A percentile compares a stretch with the other conserved stretches of the same genome.
phyloP scores from a whole-genome alignment of 2,329 filamentous ascomycete genomes.

The Cladosporium sp. region DNA sequence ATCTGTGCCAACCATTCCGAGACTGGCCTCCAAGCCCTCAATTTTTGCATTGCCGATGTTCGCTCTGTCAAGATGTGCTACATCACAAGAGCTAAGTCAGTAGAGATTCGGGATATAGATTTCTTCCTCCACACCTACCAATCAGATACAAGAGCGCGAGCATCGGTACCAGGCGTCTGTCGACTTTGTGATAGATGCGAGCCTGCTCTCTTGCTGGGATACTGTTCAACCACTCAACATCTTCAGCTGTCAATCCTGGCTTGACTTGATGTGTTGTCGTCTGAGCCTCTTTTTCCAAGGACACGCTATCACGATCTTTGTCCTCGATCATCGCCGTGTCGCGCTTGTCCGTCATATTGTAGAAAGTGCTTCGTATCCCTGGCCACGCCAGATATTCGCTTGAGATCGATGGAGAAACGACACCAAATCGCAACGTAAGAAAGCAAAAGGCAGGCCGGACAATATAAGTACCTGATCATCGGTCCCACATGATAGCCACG shows the following conservation, averaged over 20 bases:
- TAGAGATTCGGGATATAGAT: too few species aligned
- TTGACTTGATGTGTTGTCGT: conserved; percentile 14
- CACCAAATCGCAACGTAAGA: too few species aligned
- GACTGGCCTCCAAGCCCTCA: conserved; percentile 37
- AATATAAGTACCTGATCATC: not conserved
- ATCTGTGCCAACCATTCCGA: conserved; percentile 19
- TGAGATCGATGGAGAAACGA: too few species aligned
- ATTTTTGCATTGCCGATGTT: conserved; percentile 27
- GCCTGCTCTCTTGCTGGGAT: conserved; percentile 30
- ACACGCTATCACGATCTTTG: conserved; percentile 12
- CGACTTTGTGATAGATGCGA: conserved; percentile 50
- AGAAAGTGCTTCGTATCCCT: not conserved
- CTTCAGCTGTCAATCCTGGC: conserved; percentile 20
- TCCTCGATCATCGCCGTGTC: conserved; percentile 7
- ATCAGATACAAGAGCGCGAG: conserved; percentile 49
- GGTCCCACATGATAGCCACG: not conserved
- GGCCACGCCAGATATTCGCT: too few species aligned
- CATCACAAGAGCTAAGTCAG: not conserved
- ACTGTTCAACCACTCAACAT: conserved; percentile 19
- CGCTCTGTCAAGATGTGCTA: conserved; percentile 48
- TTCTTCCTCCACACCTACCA: not conserved
- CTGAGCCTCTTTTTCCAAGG: conserved; percentile 18
- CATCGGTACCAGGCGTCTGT: conserved; percentile 56
- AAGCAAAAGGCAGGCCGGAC: too few species aligned
- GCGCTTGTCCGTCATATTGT: not conserved